Percentiles rank a stretch among this genome's conserved stretches.
Evolutionary conservation across 2,329 filamentous ascomycete species (phyloP).

Genomic region (Xylaria multiplex): DNA sequence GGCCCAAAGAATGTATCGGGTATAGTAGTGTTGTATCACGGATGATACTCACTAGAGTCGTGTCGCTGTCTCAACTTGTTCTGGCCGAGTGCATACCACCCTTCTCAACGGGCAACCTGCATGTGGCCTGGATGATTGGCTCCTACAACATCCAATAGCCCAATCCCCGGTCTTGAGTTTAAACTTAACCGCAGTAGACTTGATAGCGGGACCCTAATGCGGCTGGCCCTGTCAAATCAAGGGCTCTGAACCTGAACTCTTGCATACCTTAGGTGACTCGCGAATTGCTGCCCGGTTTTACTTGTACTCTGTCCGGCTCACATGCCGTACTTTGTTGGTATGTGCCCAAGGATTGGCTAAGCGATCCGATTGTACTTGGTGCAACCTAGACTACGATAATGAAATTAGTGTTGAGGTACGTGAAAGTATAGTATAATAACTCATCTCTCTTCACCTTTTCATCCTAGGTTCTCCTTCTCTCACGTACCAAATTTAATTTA

Average conservation of each 20-base stretch:
- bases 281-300: constrained; percentile 12
- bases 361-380: constrained; percentile 8
- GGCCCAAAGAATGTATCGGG: constrained; percentile 4
- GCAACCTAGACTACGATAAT: constrained; percentile 13
- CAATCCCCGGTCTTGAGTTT: constrained; percentile 14
- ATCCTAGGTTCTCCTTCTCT: constrained; percentile 23
- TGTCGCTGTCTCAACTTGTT: constrained; percentile 6
- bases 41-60: constrained; percentile 11
- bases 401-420: constrained; percentile 1
- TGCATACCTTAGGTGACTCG: background rate
- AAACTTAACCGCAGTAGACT: constrained; percentile 14
- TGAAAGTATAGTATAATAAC: constrained; percentile 25
- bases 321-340: constrained; percentile 1
- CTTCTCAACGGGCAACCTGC: constrained; percentile 27
- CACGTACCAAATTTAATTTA: constrained; percentile 10
- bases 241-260: background rate
- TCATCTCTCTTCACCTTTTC: background rate
- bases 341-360: constrained; percentile 19
- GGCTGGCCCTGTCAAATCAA: constrained; percentile 19
- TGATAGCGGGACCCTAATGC: constrained; percentile 16
- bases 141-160: constrained; percentile 25
- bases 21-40: constrained; percentile 9
- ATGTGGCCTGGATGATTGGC: constrained; percentile 48
- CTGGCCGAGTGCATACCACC: constrained; percentile 25
- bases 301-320: background rate